Base-by-base conservation (phyloP, 169 alveolate species). In the Amoebophrya sp. region DNA sequence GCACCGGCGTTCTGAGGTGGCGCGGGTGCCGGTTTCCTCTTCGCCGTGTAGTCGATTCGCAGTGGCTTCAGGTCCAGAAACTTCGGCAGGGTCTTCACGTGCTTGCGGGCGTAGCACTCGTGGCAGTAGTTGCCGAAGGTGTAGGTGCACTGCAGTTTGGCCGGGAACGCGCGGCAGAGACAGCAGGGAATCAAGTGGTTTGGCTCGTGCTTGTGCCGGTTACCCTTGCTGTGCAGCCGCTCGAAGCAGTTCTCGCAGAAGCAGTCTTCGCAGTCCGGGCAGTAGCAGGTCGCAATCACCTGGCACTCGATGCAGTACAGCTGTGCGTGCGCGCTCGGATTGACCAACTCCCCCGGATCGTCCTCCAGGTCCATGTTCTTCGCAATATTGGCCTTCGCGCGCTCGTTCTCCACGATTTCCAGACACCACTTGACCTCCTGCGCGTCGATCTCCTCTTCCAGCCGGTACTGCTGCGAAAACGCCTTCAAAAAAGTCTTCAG, bases 61-160 rank as follows among this genome's bases (percentile, higher is more conserved):
- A 92, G 40, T 3, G 94, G 94, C 90, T 93, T 93, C 91, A 93
- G 39, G 54, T 93, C 94, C 77, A 93, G 77, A 77, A 93, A 93
- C 93, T 91, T 93, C 47, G 94, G 94, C 92, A 93, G 91, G 3
- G 94, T 93, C 91, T 93, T 93, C 91, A 91, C 94, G 77, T 93
- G 94, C 89, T 91, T 91, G 39, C 93, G 35, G 40, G 92, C 77
- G 90, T 93, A 93, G 77, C 94, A 93, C 32, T 93, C 93, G 89
- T 89, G 90, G 77, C 94, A 93, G 40, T 93, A 93, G 89, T 91
- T 90, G 40, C 94, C 94, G 35, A 92, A 90, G 33, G 94, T 91
- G 93, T 93, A 93, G 91, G 94, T 93, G 92, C 93, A 93, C 93
- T 93, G 94, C 53, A 93, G 90, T 77, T 93, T 93, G 2, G 94